Evolutionary conservation across 495 filamentous ascomycete genomes (phyloP), one percentile per base, ranked within the genome.

Genomic region (Penicillium cinerascens): DNA sequence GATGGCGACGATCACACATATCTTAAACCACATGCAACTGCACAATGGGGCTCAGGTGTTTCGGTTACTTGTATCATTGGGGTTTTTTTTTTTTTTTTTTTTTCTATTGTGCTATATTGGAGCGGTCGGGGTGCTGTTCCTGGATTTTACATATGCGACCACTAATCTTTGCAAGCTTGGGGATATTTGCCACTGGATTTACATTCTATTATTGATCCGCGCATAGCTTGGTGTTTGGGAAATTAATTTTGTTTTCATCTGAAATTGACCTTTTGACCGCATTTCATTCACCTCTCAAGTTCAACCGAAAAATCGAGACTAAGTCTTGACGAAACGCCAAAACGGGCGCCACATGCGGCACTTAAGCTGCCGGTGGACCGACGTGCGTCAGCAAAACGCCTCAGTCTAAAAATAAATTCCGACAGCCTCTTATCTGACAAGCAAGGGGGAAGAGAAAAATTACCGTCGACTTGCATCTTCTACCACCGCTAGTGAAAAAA

Each of bases 211-310:
- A 39, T 44, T 49, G 36, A 20, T 37, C 56, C 51, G 56, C 54
- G 60, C 63, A 66, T 66, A 59, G 52, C 63, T 66, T 41, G 57
- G 63, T 42, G 60, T 66, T 56, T 61, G 45, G 59, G 43, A 46
- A 52, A 17, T 54, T 17, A 39, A 39, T 39, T 39, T 20, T 20
- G 18, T 6, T 39, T 18, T 20, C n/a, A 39, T 39, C n/a, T 16
- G n/a, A n/a, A n/a, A n/a, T 17, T 20, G 16, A 18, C 1, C 15
- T 39, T 4, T 39, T 18, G 18, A 39, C 37, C 10, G 37, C 29
- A 33, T 33, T 13, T 33, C 29, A 13, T 13, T 3, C 26, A 29
- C 7, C 26, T n/a, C 26, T 29, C 13, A 10, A 33, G 29, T 15
- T 4, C 22, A 23, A 23, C 6, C 22, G 22, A 8, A 26, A 4